A percentile compares a stretch with the other conserved stretches of the same genome.
These are phyloP conservation scores for Carex littledalei DNA, from an alignment of 176 grass and related monocot species.

Conservation along the genomic window DNA sequence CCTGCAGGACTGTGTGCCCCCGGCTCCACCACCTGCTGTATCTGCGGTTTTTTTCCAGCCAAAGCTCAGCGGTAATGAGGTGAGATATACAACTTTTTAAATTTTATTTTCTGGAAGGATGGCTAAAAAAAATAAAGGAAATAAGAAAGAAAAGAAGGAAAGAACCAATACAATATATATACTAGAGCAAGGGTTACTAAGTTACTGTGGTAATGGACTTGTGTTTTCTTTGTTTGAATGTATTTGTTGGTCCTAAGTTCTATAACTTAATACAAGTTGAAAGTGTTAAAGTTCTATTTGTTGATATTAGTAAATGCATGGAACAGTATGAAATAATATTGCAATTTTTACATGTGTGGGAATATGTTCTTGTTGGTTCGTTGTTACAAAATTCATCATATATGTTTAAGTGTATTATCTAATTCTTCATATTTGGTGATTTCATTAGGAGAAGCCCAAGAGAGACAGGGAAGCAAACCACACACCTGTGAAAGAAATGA, in stretches of 20 bases:
- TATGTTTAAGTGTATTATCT: conserved; percentile 22
- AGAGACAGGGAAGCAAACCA: conserved; percentile 25
- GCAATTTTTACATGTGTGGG: neutral
- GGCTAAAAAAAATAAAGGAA: neutral
- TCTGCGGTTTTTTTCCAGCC: conserved; percentile 13
- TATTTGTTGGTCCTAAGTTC: neutral
- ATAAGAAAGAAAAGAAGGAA: neutral
- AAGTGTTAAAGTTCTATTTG: neutral
- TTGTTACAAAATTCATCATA: neutral
- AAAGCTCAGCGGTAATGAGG: conserved; percentile 27
- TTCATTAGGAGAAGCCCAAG: conserved; percentile 35
- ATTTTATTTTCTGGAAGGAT: neutral
- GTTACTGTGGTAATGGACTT: neutral
- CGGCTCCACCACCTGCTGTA: conserved; percentile 12
- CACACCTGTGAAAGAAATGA: conserved; percentile 30
- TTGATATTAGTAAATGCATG: neutral
- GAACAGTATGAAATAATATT: neutral
- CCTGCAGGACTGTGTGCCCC: neutral
- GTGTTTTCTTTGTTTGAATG: neutral
- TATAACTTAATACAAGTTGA: neutral
- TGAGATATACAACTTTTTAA: neutral
- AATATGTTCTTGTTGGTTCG: neutral
- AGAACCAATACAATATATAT: neutral
- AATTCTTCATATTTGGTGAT: conserved; percentile 24
- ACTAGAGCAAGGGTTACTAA: neutral